Base-by-base conservation (phyloP, 2,329 filamentous ascomycete species). In the Nemania diffusa region DNA sequence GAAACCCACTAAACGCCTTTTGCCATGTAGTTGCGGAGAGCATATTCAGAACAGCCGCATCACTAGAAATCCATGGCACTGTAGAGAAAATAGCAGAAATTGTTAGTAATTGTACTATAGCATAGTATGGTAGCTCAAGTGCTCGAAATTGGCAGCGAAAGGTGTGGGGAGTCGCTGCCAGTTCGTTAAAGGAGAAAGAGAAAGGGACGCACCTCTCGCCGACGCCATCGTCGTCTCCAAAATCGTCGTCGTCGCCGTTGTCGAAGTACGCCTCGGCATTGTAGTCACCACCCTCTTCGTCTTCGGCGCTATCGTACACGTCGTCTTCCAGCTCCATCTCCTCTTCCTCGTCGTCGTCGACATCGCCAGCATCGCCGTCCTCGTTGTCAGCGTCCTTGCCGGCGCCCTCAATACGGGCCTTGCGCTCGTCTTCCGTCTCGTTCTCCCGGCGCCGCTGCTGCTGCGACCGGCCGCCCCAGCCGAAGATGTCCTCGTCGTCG, bases 241-340 rank as follows among this genome's bases (percentile, higher is more conserved):
- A 83, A 59, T 85, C 83, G 26, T 87, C 85, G n/a, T 80, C 79
- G 68, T 86, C 85, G 13, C 85, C 85, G 26, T 83, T 85, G 67
- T 88, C 87, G 74, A 89, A 89, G 78, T 88, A 88, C 9, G 82
- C 82, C 72, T 89, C 87, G 2, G 87, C 87, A 51, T 89, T 84
- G 73, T 89, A 89, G 67, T 89, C 87, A 7, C 87, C 87, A 1
- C 84, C 87, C 56, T 87, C 85, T 65, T 88, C 85, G 62, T 89
- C 87, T 55, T 89, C 81, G 37, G 76, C 78, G 8, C 79, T 69
- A 6, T 71, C 83, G 57, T 86, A 85, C 24, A 86, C 84, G 29
- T 86, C 84, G 27, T 80, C 79, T 48, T 81, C 79, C 5, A 79
- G 78, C 56, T 77, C 71, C 65, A 78, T 77, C 46, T 79, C 82